A percentile compares a stretch with the other conserved stretches of the same genome.
Conservation (phyloP, 2,329 filamentous ascomycete species). For the Penicillium glabrum region DNA sequence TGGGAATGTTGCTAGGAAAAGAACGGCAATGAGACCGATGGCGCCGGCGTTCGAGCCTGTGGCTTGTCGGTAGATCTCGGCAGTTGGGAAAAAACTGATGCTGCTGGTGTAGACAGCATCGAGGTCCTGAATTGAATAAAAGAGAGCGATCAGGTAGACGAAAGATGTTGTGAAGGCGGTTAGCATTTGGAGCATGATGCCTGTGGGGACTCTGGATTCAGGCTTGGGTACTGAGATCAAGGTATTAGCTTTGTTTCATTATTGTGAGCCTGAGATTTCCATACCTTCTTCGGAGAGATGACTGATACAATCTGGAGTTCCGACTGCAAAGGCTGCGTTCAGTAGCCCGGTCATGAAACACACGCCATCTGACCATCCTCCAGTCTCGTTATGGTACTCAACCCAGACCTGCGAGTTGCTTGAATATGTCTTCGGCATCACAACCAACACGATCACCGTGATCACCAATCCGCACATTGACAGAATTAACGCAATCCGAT, state of each 20-base stretch:
- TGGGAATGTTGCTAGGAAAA: slow-evolving; percentile 54
- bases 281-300: slow-evolving; percentile 60
- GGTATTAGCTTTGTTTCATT: neutral
- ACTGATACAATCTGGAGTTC: slow-evolving; percentile 62
- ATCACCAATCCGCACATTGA: slow-evolving; percentile 50
- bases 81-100: slow-evolving; percentile 57
- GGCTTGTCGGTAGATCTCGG: slow-evolving; percentile 64
- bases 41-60: slow-evolving; percentile 54
- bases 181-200: slow-evolving; percentile 47
- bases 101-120: slow-evolving; percentile 53
- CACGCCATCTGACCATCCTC: slow-evolving; percentile 32
- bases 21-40: slow-evolving; percentile 54
- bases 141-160: slow-evolving; percentile 49
- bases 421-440: slow-evolving; percentile 47
- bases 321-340: slow-evolving; percentile 67
- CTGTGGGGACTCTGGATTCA: slow-evolving; percentile 43
- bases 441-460: slow-evolving; percentile 48
- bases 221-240: slow-evolving; percentile 24
- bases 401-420: slow-evolving; percentile 29
- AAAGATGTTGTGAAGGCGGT: slow-evolving; percentile 46
- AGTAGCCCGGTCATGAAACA: slow-evolving; percentile 60
- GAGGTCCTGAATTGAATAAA: slow-evolving; percentile 41
- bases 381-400: slow-evolving; percentile 29
- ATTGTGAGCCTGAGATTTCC: neutral
- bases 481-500: slow-evolving; percentile 55